Conservation (phyloP, 352 stramenopile species). For the Phytophthora nicotianae region DNA sequence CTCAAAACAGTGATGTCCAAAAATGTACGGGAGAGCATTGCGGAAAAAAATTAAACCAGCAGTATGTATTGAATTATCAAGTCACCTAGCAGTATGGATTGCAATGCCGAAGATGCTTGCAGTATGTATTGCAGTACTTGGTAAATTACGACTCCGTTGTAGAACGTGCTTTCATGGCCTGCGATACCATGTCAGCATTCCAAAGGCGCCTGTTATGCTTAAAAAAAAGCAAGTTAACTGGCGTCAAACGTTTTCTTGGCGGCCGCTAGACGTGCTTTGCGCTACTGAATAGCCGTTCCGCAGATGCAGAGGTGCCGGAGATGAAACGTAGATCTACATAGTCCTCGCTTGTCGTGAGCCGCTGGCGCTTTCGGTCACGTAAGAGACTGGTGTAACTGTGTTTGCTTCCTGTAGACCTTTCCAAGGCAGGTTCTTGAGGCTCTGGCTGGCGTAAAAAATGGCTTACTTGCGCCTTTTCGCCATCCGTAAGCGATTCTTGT, state of each 20-base stretch:
- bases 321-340: background rate
- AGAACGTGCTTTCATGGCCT: background rate
- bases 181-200: background rate
- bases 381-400: background rate
- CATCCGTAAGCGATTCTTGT: background rate
- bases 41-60: background rate
- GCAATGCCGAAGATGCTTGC: background rate
- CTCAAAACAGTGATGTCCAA: background rate
- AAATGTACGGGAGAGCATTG: background rate
- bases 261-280: background rate
- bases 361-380: background rate
- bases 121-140: background rate
- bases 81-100: background rate
- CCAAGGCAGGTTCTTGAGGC: background rate
- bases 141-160: background rate
- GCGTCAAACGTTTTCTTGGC: background rate
- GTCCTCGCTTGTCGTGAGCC: background rate
- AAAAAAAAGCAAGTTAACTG: background rate
- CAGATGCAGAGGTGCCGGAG: background rate
- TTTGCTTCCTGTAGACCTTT: background rate
- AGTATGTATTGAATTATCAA: background rate
- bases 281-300: background rate
- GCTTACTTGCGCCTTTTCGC: background rate
- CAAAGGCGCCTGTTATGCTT: conserved; percentile 2
- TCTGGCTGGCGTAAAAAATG: background rate